Evolutionary conservation across 2,329 filamentous ascomycete genomes (phyloP).

Genomic region (Myriosclerotinia duriaeana): DNA sequence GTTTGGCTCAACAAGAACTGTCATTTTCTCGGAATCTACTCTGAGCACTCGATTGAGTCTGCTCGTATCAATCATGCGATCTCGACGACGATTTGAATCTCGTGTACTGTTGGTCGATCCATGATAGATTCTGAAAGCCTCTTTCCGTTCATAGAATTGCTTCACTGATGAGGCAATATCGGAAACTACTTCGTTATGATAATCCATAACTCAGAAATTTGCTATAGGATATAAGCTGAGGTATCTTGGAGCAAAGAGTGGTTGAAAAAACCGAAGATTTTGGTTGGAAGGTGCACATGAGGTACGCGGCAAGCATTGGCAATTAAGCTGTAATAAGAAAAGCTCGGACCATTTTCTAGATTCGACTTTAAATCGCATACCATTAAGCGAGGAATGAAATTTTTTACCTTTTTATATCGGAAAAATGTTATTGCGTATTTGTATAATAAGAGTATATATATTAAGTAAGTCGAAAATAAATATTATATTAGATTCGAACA

Average conservation of each 20-base stretch:
- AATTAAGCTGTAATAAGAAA: neutral
- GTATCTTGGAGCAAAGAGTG: neutral
- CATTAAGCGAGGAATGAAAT: too few species aligned
- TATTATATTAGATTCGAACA: too few species aligned
- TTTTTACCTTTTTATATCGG: too few species aligned
- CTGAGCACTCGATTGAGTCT: slow-evolving; percentile 47
- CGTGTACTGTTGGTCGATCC: slow-evolving; percentile 56
- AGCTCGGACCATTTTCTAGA: too few species aligned
- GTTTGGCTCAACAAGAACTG: slow-evolving; percentile 62
- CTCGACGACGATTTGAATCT: slow-evolving; percentile 33
- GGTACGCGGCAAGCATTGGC: neutral
- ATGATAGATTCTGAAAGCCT: slow-evolving; percentile 53
- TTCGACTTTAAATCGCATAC: too few species aligned
- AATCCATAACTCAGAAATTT: slow-evolving; percentile 28
- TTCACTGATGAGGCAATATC: slow-evolving; percentile 27
- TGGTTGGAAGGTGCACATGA: neutral
- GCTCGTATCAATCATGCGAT: slow-evolving; percentile 47
- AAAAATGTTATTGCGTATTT: too few species aligned
- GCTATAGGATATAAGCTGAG: neutral
- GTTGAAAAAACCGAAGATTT: neutral
- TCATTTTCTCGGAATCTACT: slow-evolving; percentile 46
- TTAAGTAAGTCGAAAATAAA: too few species aligned
- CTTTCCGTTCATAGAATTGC: slow-evolving; percentile 31
- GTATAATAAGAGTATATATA: too few species aligned
- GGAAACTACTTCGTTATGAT: slow-evolving; percentile 31